Evolutionary conservation across 2,329 filamentous ascomycete species (phyloP).

Genomic region (Talaromyces marneffei): DNA sequence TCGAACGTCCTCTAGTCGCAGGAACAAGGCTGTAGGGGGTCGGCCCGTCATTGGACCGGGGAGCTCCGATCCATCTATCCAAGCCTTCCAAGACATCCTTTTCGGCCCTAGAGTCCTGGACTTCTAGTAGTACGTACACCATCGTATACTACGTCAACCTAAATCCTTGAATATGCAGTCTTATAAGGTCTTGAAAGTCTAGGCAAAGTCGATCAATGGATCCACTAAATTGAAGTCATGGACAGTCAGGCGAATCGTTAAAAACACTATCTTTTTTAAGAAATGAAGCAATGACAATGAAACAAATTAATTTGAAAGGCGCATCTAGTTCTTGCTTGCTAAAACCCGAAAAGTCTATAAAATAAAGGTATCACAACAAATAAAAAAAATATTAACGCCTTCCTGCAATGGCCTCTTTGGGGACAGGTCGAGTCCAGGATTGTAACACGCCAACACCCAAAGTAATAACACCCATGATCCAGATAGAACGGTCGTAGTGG

Average conservation of each 20-base stretch:
- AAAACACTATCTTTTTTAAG: neutral
- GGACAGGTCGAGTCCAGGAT: conserved; percentile 56
- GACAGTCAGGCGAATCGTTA: too few species aligned
- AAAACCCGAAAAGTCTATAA: neutral
- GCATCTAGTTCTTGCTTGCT: neutral
- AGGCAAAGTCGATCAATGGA: neutral
- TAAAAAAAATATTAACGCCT: neutral
- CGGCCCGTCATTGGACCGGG: neutral
- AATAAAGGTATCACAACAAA: neutral
- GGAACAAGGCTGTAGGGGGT: neutral
- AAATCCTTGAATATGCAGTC: neutral
- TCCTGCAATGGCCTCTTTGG: conserved; percentile 25
- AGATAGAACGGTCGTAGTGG: conserved; percentile 65
- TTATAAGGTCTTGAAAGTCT: neutral
- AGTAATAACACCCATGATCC: conserved; percentile 74
- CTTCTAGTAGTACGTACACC: neutral
- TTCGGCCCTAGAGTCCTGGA: neutral
- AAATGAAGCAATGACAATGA: neutral
- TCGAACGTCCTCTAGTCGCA: neutral
- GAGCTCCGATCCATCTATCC: neutral
- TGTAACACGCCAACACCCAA: conserved; percentile 64
- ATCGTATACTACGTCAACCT: neutral
- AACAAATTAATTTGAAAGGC: neutral
- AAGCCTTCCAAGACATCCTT: neutral
- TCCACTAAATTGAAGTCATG: neutral